A percentile compares a stretch with the other conserved stretches of the same genome.
These are phyloP conservation scores for Malassezia cuniculi DNA, from an alignment of 1,284 basidiomycete genomes.

Conservation along the genomic window DNA sequence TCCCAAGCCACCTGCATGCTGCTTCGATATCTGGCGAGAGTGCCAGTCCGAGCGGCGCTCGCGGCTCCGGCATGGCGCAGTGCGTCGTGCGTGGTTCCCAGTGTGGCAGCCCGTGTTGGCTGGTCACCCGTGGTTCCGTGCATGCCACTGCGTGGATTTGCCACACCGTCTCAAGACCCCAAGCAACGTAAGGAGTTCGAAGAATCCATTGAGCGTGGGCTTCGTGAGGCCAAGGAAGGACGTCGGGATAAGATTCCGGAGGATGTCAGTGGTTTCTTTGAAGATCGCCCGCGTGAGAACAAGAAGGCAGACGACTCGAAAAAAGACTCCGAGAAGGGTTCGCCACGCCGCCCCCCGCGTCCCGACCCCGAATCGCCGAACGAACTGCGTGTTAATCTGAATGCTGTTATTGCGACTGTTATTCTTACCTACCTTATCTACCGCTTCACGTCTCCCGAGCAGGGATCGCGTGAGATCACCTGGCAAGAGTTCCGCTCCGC, in stretches of 20 bases:
- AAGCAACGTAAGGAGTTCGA: constrained; percentile 18
- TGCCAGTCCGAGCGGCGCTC: too few species aligned
- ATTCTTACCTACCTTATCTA: constrained; percentile 60
- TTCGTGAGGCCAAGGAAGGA: constrained; percentile 29
- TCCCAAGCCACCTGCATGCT: too few species aligned
- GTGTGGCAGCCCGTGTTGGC: too few species aligned
- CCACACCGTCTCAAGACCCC: constrained; percentile 7
- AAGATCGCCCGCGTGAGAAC: constrained; percentile 14
- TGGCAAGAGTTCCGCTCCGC: constrained; percentile 97
- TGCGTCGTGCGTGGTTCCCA: too few species aligned
- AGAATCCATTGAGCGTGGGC: constrained; percentile 26
- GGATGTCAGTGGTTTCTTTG: constrained; percentile 32
- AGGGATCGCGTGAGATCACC: constrained; percentile 69
- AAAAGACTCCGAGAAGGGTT: constrained; percentile 10
- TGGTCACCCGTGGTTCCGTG: too few species aligned
- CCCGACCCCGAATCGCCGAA: constrained; percentile 2
- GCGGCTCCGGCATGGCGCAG: too few species aligned
- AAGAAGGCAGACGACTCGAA: constrained; percentile 7
- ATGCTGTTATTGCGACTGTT: constrained; percentile 33
- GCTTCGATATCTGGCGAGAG: too few species aligned
- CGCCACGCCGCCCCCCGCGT: constrained; percentile 3
- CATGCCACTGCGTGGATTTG: constrained; percentile 3
- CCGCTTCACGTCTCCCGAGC: constrained; percentile 51
- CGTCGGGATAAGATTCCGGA: constrained; percentile 22
- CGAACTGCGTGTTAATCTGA: constrained; percentile 37